A percentile compares a stretch with the other conserved stretches of the same genome.
phyloP scores from a whole-genome alignment of 1,284 basidiomycete genomes.

The Fomitiporia mediterranea region DNA sequence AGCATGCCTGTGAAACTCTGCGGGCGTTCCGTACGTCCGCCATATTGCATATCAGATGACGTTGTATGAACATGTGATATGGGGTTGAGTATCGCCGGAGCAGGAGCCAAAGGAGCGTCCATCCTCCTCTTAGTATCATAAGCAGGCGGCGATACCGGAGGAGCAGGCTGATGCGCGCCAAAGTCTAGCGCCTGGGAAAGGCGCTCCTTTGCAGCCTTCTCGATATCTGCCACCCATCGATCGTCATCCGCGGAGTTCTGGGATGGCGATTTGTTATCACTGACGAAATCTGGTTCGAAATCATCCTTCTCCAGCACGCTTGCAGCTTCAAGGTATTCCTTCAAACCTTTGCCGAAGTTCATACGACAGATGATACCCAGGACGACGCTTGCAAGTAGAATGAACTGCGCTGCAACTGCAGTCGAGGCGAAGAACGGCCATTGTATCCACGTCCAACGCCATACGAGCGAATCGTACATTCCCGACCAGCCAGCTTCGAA shows the following conservation, averaged over 20 bases:
- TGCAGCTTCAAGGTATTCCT: constrained; percentile 9
- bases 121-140: background rate
- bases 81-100: background rate
- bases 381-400: constrained; percentile 5
- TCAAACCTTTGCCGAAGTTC: constrained; percentile 11
- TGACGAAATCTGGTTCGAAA: constrained; percentile 13
- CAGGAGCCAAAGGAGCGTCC: background rate
- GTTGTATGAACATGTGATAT: no score
- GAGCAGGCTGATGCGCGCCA: constrained; percentile 11
- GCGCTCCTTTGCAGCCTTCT: constrained; percentile 1
- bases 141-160: constrained; percentile 10
- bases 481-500: constrained; percentile 6
- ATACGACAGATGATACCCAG: constrained; percentile 7
- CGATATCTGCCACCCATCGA: background rate
- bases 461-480: constrained; percentile 17
- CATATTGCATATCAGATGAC: background rate
- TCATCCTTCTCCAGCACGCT: constrained; percentile 14
- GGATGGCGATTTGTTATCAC: background rate
- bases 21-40: background rate
- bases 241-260: background rate
- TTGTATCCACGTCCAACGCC: constrained; percentile 16
- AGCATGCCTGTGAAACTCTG: constrained; percentile 8
- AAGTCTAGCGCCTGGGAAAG: constrained; percentile 8
- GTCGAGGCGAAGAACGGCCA: constrained; percentile 16
- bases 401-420: constrained; percentile 12